phyloP scores from a whole-genome alignment of 2,329 filamentous ascomycete species.

The Alternaria arbusti region DNA sequence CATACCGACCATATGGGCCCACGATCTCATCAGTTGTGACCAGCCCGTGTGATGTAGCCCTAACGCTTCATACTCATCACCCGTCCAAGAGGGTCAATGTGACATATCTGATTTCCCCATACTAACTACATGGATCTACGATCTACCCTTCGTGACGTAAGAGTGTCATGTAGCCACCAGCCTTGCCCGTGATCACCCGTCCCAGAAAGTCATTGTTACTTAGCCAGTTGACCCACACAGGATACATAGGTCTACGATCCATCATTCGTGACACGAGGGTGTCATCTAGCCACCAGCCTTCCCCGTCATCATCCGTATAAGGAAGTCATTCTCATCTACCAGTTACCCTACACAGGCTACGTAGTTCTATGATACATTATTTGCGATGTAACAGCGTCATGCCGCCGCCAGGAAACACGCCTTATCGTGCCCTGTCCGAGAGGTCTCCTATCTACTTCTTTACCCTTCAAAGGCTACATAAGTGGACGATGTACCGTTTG shows the following conservation, averaged over 20 bases:
- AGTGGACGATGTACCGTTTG: neutral
- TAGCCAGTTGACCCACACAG: no score
- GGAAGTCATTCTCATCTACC: neutral
- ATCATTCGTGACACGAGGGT: neutral
- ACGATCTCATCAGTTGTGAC: neutral
- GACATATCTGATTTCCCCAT: no score
- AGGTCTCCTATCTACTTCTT: neutral
- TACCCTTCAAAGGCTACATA: neutral
- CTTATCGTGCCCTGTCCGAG: neutral
- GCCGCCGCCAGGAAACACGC: neutral
- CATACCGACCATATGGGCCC: neutral
- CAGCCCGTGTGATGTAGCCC: no score
- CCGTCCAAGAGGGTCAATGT: no score
- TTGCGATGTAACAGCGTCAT: neutral
- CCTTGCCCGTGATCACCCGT: no score
- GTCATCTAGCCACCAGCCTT: neutral
- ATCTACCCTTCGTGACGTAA: no score
- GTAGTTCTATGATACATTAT: neutral
- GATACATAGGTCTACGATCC: neutral
- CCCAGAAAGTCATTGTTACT: no score
- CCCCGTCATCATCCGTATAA: neutral
- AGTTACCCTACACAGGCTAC: neutral
- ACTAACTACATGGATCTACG: neutral
- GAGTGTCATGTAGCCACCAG: no score
- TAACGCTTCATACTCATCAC: no score